These are phyloP conservation scores for Pycnococcus provasolii DNA, from an alignment of 139 green algal genomes.

Conservation along the genomic window DNA sequence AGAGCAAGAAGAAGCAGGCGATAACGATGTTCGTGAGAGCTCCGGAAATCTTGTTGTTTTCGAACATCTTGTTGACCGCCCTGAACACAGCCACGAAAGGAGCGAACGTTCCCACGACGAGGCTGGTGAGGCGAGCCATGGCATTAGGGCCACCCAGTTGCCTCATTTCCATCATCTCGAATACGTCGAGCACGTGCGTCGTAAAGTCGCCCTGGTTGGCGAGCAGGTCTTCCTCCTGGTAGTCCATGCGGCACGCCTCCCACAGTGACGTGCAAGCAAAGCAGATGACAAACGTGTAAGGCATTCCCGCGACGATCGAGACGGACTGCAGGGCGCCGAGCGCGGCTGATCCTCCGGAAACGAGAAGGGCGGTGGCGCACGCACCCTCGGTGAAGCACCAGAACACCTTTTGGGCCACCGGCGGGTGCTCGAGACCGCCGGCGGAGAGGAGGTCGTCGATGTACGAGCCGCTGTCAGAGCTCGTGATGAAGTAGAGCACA, in stretches of 20 bases:
- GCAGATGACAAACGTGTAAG: conserved; percentile 35
- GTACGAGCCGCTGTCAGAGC: conserved; percentile 28
- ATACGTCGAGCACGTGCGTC: conserved; percentile 4
- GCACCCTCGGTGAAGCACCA: conserved; percentile 28
- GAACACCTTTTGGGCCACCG: conserved; percentile 30
- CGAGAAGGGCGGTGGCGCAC: conserved; percentile 19
- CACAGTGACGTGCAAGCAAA: conserved; percentile 24
- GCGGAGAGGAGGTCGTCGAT: conserved; percentile 32
- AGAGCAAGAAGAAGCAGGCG: background rate
- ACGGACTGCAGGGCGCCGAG: conserved; percentile 19
- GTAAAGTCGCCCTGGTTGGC: background rate
- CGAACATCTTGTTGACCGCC: background rate
- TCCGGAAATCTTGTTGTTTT: background rate
- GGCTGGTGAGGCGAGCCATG: background rate
- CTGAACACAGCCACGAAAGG: background rate
- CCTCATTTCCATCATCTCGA: conserved; percentile 6
- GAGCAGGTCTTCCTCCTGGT: conserved; percentile 4
- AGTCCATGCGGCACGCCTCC: background rate
- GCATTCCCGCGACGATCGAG: conserved; percentile 29
- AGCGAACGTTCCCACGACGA: background rate
- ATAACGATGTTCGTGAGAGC: background rate
- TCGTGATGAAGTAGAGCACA: conserved; percentile 33
- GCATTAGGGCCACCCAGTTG: background rate
- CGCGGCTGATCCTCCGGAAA: background rate
- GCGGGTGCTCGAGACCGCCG: conserved; percentile 27